Conservation (phyloP, 2,329 filamentous ascomycete genomes). For the Fusarium luffae region DNA sequence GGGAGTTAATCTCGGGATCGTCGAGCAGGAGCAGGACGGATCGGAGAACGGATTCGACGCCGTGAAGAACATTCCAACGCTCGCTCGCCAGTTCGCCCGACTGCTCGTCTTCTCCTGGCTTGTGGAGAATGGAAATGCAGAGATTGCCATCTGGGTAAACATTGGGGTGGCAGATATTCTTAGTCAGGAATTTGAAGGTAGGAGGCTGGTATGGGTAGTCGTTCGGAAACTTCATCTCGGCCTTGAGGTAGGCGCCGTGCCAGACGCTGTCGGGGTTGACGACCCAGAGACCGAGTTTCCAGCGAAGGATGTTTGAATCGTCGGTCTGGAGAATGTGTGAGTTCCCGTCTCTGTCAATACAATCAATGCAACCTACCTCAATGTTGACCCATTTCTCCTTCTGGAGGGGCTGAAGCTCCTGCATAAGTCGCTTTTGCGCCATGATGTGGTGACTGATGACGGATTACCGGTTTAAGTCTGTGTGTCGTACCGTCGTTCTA, state of each 20-base stretch:
- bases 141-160: slow-evolving; percentile 90
- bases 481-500: neutral
- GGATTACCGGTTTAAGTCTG: neutral
- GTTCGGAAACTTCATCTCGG: slow-evolving; percentile 84
- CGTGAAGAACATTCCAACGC: slow-evolving; percentile 93
- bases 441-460: slow-evolving; percentile 46
- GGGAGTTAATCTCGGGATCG: slow-evolving; percentile 91
- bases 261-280: slow-evolving; percentile 92
- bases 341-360: neutral
- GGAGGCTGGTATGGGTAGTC: slow-evolving; percentile 94
- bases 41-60: slow-evolving; percentile 93
- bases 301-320: slow-evolving; percentile 85
- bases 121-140: slow-evolving; percentile 96
- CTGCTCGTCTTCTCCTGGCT: slow-evolving; percentile 90
- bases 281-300: slow-evolving; percentile 90
- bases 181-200: slow-evolving; percentile 82
- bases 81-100: slow-evolving; percentile 91
- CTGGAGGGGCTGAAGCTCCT: slow-evolving; percentile 81
- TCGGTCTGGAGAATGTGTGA: slow-evolving; percentile 65
- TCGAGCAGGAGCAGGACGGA: slow-evolving; percentile 93
- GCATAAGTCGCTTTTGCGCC: slow-evolving; percentile 83
- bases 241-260: slow-evolving; percentile 92
- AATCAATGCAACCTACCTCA: slow-evolving; percentile 67
- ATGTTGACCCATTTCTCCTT: slow-evolving; percentile 97
- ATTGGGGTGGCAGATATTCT: slow-evolving; percentile 89